A percentile compares a stretch with the other conserved stretches of the same genome.
Evolutionary conservation across 2,329 filamentous ascomycete genomes (phyloP).

Genomic region (Trichoderma brevicompactum): DNA sequence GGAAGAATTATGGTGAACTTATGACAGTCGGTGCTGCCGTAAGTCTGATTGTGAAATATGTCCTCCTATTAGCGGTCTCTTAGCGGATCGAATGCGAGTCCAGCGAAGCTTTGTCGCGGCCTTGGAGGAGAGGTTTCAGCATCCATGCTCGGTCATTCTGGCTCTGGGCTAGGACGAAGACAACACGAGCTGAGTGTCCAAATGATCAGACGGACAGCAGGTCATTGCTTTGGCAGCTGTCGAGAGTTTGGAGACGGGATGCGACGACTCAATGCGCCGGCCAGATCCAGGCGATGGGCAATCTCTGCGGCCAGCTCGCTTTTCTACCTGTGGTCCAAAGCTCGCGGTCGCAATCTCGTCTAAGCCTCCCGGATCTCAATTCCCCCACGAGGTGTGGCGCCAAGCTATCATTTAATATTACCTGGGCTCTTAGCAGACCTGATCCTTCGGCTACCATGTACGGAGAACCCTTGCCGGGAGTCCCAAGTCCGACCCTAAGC

Average conservation of each 20-base stretch:
- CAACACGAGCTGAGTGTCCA: not conserved
- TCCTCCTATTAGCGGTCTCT: not conserved
- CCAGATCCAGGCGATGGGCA: not conserved
- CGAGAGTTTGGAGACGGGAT: not conserved
- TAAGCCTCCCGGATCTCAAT: slow-evolving; percentile 10
- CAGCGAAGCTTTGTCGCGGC: slow-evolving; percentile 19
- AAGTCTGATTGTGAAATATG: not conserved
- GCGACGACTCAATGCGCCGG: not conserved
- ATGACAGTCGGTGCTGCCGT: not conserved
- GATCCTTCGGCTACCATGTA: slow-evolving; percentile 13
- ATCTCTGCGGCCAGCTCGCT: not conserved
- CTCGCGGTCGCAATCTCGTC: slow-evolving; percentile 7
- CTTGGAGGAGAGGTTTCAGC: not conserved
- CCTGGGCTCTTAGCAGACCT: not conserved
- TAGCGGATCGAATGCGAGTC: not conserved
- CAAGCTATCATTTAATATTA: slow-evolving; percentile 19
- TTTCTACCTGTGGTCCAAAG: not conserved
- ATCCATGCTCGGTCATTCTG: slow-evolving; percentile 21
- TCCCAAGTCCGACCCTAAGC: slow-evolving; percentile 3
- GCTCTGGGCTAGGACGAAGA: not conserved
- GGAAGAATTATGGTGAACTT: not conserved
- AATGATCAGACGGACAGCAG: not conserved
- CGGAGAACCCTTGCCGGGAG: slow-evolving; percentile 1
- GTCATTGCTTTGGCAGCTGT: not conserved
- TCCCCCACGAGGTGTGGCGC: slow-evolving; percentile 23